A percentile compares a stretch with the other conserved stretches of the same genome.
Evolutionary conservation across 1,284 basidiomycete genomes (phyloP).

Genomic region (Fomitopsis schrenkii): DNA sequence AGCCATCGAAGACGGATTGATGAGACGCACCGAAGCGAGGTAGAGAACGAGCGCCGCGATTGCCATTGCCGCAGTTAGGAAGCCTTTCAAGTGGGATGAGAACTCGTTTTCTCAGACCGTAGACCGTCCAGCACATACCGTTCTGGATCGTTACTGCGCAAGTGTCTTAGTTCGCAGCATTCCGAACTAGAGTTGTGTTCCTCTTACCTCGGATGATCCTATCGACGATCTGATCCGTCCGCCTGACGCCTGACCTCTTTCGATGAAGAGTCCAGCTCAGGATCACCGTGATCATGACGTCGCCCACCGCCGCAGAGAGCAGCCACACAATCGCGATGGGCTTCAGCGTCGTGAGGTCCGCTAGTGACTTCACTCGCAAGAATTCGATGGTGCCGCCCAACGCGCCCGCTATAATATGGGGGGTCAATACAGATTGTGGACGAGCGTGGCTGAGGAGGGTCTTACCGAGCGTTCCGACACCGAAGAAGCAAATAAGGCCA

Average conservation of each 20-base stretch:
- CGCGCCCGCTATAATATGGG: background rate
- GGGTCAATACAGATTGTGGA: background rate
- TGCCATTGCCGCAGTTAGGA: slow-evolving; percentile 1
- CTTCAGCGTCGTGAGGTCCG: background rate
- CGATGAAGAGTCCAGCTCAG: slow-evolving; percentile 1
- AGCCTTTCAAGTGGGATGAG: background rate
- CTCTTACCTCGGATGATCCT: slow-evolving; percentile 2
- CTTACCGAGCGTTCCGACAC: background rate
- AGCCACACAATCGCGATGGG: slow-evolving; percentile 1
- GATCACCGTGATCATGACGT: slow-evolving; percentile 4
- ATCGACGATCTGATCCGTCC: slow-evolving; percentile 2
- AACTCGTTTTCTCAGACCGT: background rate
- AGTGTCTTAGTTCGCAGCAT: background rate
- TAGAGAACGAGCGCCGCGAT: background rate
- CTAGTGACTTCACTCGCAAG: background rate
- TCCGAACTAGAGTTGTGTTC: background rate
- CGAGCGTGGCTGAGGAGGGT: no score
- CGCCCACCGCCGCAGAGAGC: background rate
- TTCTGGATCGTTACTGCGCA: slow-evolving; percentile 1
- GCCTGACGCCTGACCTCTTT: slow-evolving; percentile 4
- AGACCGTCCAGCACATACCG: background rate
- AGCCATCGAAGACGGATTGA: background rate
- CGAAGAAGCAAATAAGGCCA: background rate
- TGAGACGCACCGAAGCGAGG: background rate
- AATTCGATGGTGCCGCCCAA: background rate